Evolutionary conservation across 2,329 filamentous ascomycete species (phyloP).

Genomic region (Paracamarosporium sp.): DNA sequence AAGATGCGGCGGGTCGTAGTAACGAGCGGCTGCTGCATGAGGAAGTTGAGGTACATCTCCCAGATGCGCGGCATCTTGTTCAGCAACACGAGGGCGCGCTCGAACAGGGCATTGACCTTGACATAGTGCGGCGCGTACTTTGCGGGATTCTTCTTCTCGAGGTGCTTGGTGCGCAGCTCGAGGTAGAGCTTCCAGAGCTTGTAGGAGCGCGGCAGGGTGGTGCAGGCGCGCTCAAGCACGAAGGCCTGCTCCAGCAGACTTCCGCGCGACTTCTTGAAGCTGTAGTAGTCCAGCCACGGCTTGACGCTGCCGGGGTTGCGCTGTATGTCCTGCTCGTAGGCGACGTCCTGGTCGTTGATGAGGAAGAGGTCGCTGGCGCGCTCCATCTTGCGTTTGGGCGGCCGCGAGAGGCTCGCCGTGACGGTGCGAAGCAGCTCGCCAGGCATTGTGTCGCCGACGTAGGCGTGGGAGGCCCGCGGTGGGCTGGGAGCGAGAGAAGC

Average conservation of each 20-base stretch:
- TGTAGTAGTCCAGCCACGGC: constrained; percentile 93
- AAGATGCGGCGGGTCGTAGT: constrained; percentile 87
- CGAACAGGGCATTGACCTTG: constrained; percentile 95
- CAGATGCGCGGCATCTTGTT: constrained; percentile 99
- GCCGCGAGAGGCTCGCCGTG: constrained; percentile 42
- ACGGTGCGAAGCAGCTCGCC: constrained; percentile 51
- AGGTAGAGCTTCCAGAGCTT: constrained; percentile 99
- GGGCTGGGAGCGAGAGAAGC: constrained; percentile 28
- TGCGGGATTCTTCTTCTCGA: constrained; percentile 82
- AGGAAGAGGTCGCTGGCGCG: constrained; percentile 46
- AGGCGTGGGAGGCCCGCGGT: constrained; percentile 38
- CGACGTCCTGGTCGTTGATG: constrained; percentile 83
- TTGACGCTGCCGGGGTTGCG: constrained; percentile 85
- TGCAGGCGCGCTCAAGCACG: constrained; percentile 87
- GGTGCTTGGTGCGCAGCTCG: constrained; percentile 79
- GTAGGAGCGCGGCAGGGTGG: constrained; percentile 89
- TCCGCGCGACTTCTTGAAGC: constrained; percentile 88
- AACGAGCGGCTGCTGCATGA: constrained; percentile 89
- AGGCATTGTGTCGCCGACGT: constrained; percentile 49
- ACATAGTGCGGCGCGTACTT: constrained; percentile 80
- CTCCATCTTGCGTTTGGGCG: constrained; percentile 43
- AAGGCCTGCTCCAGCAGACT: constrained; percentile 84
- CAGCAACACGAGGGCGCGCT: constrained; percentile 87
- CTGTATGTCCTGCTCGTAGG: constrained; percentile 95
- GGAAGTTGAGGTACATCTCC: constrained; percentile 95